Evolutionary conservation across 2,329 filamentous ascomycete species (phyloP), one percentile per base, ranked within the genome.

Genomic region (Trichoderma endophyticum): DNA sequence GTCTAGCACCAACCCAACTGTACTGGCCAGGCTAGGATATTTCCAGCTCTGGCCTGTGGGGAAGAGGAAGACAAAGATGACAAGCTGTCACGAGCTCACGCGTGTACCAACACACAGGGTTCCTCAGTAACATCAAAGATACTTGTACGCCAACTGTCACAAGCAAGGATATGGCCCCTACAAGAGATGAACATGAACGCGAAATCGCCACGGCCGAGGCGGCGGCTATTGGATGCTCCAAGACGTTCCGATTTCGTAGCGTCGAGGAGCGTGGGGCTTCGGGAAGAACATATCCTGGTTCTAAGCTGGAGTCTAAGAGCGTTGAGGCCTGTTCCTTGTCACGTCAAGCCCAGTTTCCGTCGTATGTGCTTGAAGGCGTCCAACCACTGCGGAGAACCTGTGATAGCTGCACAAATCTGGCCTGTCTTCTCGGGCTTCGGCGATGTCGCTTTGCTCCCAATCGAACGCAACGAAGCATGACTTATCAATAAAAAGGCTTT

Each of bases 171-270:
- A 26, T 43, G 30, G 56, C 34, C 64, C 63, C 48, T 51, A 56
- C n/a, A 26, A 61, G 51, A 60, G 21, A 39, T 18, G 56, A 54
- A 66, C 39, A 72, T 56, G 26, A 34, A 73, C 67, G 67, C 73
- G 73, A 73, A 73, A 62, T 57, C 18, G 67, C 63, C 71, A 64
- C 73, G 71, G 57, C 56, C 51, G 63, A 61, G 62, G 43, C 71
- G 30, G 66, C 62, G 57, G 59, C 67, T 32, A 73, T 73, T 73
- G 72, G 72, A 67, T 63, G 18, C 34, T 57, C 32, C n/a, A n/a
- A 72, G 60, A 30, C 34, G 54, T 69, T 72, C 71, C 70, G 67
- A 67, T 54, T 59, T 64, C 34, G 71, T 70, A 59, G 71, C 63
- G 70, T 56, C 57, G 14, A 61, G 24, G 30, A 14, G 70, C 70